Evolutionary conservation across 495 filamentous ascomycete genomes (phyloP).

Genomic region (Penicillium parvum): DNA sequence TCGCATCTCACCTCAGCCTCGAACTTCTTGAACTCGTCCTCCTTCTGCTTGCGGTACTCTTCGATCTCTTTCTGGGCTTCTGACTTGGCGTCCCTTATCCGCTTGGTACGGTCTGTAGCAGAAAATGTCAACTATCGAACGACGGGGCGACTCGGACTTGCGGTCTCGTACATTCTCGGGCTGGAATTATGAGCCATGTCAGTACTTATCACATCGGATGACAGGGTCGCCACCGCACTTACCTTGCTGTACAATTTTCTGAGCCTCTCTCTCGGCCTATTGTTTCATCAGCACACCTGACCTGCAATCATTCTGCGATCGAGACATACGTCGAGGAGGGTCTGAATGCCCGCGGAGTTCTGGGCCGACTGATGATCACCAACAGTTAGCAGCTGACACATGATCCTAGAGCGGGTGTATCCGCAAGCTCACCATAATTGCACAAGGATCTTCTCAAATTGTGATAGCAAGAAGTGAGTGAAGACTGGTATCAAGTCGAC

Average conservation of each 20-base stretch:
- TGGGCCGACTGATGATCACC: constrained; percentile 72
- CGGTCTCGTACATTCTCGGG: constrained; percentile 63
- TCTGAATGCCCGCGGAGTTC: constrained; percentile 97
- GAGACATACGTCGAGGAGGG: constrained; percentile 87
- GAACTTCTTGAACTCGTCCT: constrained; percentile 92
- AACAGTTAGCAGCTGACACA: constrained; percentile 23
- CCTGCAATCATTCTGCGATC: background rate
- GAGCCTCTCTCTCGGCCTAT: constrained; percentile 95
- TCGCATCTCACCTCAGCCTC: constrained; percentile 70
- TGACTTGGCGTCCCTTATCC: constrained; percentile 88
- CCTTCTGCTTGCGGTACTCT: constrained; percentile 84
- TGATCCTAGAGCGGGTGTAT: background rate
- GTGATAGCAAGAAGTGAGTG: constrained; percentile 6
- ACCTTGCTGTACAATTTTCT: constrained; percentile 98
- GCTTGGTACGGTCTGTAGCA: constrained; percentile 87
- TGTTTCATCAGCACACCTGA: constrained; percentile 24
- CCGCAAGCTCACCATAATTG: constrained; percentile 36
- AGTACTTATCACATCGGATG: constrained; percentile 17
- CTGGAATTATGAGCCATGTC: constrained; percentile 41
- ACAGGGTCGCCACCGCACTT: constrained; percentile 11
- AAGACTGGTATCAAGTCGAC: constrained; percentile 18
- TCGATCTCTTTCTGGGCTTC: constrained; percentile 99
- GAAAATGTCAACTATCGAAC: constrained; percentile 8
- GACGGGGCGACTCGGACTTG: constrained; percentile 7
- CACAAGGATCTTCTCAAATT: constrained; percentile 14